Conservation (phyloP, 2,329 filamentous ascomycete species). For the Exophiala spinifera region DNA sequence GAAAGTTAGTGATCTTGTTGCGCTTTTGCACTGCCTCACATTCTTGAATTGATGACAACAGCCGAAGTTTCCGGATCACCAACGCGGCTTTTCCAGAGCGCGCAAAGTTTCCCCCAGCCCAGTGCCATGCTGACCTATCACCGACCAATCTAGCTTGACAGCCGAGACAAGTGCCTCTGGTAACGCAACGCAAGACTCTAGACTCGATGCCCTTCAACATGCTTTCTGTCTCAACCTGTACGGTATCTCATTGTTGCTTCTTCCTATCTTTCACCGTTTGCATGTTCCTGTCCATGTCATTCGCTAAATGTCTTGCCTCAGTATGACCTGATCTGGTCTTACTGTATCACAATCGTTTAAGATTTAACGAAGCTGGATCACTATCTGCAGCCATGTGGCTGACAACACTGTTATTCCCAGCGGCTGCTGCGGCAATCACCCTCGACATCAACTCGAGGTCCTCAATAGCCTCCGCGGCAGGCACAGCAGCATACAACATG, state of each 20-base stretch:
- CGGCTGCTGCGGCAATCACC: constrained; percentile 9
- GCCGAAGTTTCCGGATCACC: background rate
- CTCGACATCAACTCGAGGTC: constrained; percentile 9
- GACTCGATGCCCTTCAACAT: background rate
- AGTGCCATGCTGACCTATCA: background rate
- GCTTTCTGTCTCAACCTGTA: background rate
- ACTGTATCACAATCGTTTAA: no score
- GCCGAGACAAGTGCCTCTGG: background rate
- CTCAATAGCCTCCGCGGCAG: constrained; percentile 35
- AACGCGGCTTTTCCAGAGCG: background rate
- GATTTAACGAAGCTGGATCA: no score
- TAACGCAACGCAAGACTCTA: background rate
- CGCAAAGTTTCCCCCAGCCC: background rate
- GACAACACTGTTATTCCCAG: background rate
- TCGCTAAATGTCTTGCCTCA: background rate
- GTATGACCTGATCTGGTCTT: background rate
- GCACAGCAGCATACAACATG: constrained; percentile 40
- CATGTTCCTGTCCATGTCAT: background rate
- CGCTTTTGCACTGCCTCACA: background rate
- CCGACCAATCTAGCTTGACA: background rate
- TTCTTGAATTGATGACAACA: background rate
- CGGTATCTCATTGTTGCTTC: background rate
- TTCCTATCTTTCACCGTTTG: background rate
- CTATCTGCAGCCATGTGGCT: background rate
- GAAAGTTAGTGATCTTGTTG: background rate